Evolutionary conservation across 2,329 filamentous ascomycete species (phyloP).

Genomic region (Penicillium glabrum): DNA sequence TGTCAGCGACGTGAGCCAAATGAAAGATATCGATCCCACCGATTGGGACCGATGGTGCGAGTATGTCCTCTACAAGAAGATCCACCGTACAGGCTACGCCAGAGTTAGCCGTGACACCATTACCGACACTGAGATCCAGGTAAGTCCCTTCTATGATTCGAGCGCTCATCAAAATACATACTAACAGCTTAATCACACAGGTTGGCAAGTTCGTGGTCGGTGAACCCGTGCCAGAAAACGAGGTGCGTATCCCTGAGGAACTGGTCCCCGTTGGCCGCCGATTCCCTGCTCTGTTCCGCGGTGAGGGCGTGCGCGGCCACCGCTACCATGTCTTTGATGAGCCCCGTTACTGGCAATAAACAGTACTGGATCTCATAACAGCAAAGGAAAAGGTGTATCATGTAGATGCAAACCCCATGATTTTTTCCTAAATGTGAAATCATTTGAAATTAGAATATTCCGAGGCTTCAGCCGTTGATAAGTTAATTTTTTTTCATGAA

Average conservation of each 20-base stretch:
- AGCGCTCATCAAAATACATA: background rate
- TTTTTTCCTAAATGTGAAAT: background rate
- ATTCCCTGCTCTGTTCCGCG: conserved; percentile 83
- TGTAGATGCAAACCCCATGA: background rate
- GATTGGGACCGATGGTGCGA: conserved; percentile 99
- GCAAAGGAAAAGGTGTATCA: background rate
- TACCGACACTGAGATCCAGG: conserved; percentile 95
- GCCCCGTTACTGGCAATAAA: conserved; percentile 66
- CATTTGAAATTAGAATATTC: background rate
- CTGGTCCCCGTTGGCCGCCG: conserved; percentile 74
- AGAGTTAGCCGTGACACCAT: conserved; percentile 86
- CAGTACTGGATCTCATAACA: background rate
- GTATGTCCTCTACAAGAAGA: conserved; percentile 92
- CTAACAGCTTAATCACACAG: conserved; percentile 39
- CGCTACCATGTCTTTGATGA: conserved; percentile 94
- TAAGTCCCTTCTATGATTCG: conserved; percentile 37
- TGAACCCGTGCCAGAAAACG: conserved; percentile 61
- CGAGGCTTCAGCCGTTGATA: background rate
- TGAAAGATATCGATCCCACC: conserved; percentile 88
- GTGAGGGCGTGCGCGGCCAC: conserved; percentile 84
- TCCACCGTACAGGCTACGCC: conserved; percentile 85
- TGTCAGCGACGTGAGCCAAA: conserved; percentile 79
- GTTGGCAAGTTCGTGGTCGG: conserved; percentile 91
- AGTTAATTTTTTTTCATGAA: background rate
- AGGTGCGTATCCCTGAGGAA: conserved; percentile 68